phyloP scores from a whole-genome alignment of 768 basidiomycete genomes.

The Auricularia sp. region DNA sequence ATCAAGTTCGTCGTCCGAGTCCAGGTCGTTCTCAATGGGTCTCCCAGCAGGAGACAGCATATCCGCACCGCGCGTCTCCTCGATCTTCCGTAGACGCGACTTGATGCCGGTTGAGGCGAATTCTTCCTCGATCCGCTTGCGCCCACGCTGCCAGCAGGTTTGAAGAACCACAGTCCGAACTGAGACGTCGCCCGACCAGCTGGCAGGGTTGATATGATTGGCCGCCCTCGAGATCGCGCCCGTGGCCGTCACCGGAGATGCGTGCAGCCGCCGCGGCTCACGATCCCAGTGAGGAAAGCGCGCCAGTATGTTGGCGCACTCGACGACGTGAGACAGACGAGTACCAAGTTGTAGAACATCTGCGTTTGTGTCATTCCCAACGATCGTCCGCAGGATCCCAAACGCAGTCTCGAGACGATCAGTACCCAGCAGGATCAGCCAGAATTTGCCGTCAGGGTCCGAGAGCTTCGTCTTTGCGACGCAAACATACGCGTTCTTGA shows the following conservation, averaged over 20 bases:
- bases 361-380: slow-evolving; percentile 2
- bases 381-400: slow-evolving; percentile 5
- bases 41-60: background rate
- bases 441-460: slow-evolving; percentile 22
- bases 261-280: slow-evolving; percentile 20
- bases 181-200: slow-evolving; percentile 23
- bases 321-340: slow-evolving; percentile 21
- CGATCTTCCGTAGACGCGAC: background rate
- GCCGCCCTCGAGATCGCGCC: slow-evolving; percentile 10
- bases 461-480: slow-evolving; percentile 28
- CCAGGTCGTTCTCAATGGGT: background rate
- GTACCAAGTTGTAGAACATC: slow-evolving; percentile 14
- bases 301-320: slow-evolving; percentile 25
- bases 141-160: slow-evolving; percentile 5
- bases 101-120: background rate
- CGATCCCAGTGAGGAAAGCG: slow-evolving; percentile 30
- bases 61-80: background rate
- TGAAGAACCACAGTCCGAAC: slow-evolving; percentile 18
- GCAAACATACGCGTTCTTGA: slow-evolving; percentile 30
- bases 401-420: slow-evolving; percentile 27
- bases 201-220: slow-evolving; percentile 28
- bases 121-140: background rate
- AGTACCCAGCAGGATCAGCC: slow-evolving; percentile 27
- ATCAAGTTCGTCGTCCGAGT: background rate
- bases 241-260: background rate